phyloP scores from a whole-genome alignment of 2,329 filamentous ascomycete species.

The Sarocladium kiliense region DNA sequence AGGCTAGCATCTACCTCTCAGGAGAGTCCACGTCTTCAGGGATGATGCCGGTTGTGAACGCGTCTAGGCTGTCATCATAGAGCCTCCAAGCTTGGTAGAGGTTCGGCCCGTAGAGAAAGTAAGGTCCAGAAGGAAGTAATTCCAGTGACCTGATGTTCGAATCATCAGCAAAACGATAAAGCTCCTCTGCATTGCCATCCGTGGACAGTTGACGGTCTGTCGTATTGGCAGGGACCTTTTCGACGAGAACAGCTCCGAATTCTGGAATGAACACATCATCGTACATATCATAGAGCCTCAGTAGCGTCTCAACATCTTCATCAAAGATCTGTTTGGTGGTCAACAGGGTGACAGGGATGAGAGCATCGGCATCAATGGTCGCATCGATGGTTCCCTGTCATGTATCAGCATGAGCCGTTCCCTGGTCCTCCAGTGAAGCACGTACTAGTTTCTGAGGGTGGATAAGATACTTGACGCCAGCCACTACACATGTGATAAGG shows the following conservation, averaged over 20 bases:
- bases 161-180: constrained; percentile 1
- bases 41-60: constrained; percentile 32
- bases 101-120: constrained; percentile 35
- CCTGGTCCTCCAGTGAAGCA: not conserved
- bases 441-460: constrained; percentile 32
- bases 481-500: constrained; percentile 30
- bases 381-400: constrained; percentile 34
- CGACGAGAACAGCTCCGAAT: constrained; percentile 32
- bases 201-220: not conserved
- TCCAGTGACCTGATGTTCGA: constrained; percentile 21
- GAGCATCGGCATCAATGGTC: constrained; percentile 33
- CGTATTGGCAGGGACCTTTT: constrained; percentile 25
- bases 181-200: not conserved
- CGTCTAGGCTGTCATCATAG: constrained; percentile 31
- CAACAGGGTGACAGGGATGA: constrained; percentile 35
- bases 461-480: constrained; percentile 33
- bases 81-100: constrained; percentile 35
- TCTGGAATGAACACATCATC: constrained; percentile 35
- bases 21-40: constrained; percentile 24
- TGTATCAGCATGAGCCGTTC: not conserved
- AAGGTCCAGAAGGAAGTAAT: constrained; percentile 32
- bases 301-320: constrained; percentile 26
- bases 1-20: constrained; percentile 18
- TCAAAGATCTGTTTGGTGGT: constrained; percentile 31
- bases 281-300: constrained; percentile 25